Evolutionary conservation across 2,329 filamentous ascomycete genomes (phyloP), one percentile per base, ranked within the genome.

Genomic region (Grosmannia serpens): DNA sequence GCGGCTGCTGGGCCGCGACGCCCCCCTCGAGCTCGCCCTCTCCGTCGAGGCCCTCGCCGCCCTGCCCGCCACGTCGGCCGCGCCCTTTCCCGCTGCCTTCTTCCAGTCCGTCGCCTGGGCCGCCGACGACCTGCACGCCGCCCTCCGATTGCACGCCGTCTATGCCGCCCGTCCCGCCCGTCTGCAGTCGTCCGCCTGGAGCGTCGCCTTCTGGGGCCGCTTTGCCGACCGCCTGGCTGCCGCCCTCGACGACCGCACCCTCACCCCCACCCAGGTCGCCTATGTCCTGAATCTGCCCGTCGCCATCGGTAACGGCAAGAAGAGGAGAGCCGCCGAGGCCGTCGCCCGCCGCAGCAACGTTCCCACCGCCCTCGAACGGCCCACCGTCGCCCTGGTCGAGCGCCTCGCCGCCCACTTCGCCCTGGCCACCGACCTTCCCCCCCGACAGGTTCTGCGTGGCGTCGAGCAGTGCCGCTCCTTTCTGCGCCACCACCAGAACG

Each of bases 401-500:
- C 60, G 59, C 38, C 52, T 66, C 11, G 62, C 65, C 11, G 26
- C 55, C 13, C 55, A 60, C 35, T 65, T 64, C 53, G 62, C 62
- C 17, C 47, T 62, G 11, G 59, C 64, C 13, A 60, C 59, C 2
- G 60, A 67, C 10, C 55, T 68, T 22, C 49, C 50, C 7, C 58
- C 59, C 26, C 62, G 69, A 7, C 63, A 64, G 11, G 66, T 65
- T 1, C 54, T 75, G 26, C 64, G 64, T 7, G 61, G 71, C 26
- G 67, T 74, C 11, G 66, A 67, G 51, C 63, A 62, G 10, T 74
- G 69, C 60, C 66, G 70, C 26, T 51, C 58, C 2, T 66, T 70
- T 56, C 62, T 75, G 24, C 59, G 59, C 47, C 59, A 24, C 1
- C 59, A 62, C 38, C 62, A 65, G 47, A 11, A 22, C 1, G 20